Base-by-base conservation (phyloP, 2,329 filamentous ascomycete species). In the Lomentospora prolificans region DNA sequence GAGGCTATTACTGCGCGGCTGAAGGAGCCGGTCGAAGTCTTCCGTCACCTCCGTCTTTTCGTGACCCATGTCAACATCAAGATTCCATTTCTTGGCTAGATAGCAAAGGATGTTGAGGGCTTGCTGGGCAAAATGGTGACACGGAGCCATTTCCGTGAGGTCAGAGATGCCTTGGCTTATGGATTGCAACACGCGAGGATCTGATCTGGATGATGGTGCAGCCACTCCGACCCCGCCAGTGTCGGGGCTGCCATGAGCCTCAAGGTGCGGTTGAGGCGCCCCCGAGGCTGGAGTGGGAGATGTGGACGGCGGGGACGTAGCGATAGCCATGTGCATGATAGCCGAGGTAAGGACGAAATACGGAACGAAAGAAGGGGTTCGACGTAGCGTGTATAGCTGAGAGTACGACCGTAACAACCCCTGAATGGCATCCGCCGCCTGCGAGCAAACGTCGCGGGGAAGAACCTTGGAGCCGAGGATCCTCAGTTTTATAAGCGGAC, bases 401-500 rank as follows among this genome's bases (percentile, higher is more conserved):
- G 79, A 77, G 60, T 83, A 82, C 2, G 79, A 82, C 7, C 71
- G 72, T 2, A 80, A 63, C 2, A 83, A 71, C 1, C 76, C 74
- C 59, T 81, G 78, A 17, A 83, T 82, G 27, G 79, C 79, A 58
- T 82, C 78, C 28, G 80, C 79, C 1, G 80, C 80, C 60, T 82
- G 79, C 2, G 76, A 76, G 66, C 85, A 89, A 14, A 87, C 80
- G 59, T 87, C 82, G 39, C 79, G 77, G 6, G 86, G 85, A 3
- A 75, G 74, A 2, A 88, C 72, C 53, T 79, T 77, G 6, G 83
- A 86, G 7, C 81, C 79, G 51, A 85, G 76, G 61, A 87, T 81
- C 8, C 73, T 72, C 6, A 83, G 64, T 59, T 81, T 87, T 63
- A 89, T 84, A 36, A 90, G 75, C 0, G 87, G 87, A 5, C 87